phyloP scores from a whole-genome alignment of 768 basidiomycete genomes.

The Boletus rex-veris region DNA sequence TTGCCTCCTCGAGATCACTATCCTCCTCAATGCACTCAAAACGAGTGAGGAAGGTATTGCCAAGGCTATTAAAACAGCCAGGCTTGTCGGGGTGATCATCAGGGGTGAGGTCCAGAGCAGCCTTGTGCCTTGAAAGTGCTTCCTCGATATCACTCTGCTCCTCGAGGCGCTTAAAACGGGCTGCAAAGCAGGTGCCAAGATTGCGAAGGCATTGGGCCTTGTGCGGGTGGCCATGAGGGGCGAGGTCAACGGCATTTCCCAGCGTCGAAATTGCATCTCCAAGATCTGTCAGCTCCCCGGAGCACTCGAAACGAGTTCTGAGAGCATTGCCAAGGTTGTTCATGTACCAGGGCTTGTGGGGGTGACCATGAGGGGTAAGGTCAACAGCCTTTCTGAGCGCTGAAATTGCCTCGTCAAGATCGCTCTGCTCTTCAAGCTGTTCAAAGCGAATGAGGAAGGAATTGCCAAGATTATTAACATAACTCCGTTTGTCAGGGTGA shows the following conservation, averaged over 20 bases:
- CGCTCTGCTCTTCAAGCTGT: not conserved
- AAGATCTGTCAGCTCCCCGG: not conserved
- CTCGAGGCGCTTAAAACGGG: conserved; percentile 1
- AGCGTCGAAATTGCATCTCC: not conserved
- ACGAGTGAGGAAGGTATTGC: not conserved
- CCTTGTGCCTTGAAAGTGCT: not conserved
- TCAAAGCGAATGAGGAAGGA: not conserved
- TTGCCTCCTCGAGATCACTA: not conserved
- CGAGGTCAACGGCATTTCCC: not conserved
- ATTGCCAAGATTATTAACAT: no score
- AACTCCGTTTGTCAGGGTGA: no score
- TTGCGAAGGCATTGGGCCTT: not conserved
- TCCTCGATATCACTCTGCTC: not conserved
- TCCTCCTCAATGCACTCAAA: not conserved
- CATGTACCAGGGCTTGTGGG: not conserved
- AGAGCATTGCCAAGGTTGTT: not conserved
- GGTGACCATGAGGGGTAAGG: not conserved
- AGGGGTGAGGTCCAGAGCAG: not conserved
- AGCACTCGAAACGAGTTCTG: not conserved
- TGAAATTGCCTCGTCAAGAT: not conserved
- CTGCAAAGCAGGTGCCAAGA: not conserved
- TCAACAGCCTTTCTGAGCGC: not conserved
- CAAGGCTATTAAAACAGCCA: not conserved
- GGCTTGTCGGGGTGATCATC: not conserved
- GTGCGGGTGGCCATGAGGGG: not conserved